Conservation (phyloP, 106 monocot species). For the Acorus calamus region DNA sequence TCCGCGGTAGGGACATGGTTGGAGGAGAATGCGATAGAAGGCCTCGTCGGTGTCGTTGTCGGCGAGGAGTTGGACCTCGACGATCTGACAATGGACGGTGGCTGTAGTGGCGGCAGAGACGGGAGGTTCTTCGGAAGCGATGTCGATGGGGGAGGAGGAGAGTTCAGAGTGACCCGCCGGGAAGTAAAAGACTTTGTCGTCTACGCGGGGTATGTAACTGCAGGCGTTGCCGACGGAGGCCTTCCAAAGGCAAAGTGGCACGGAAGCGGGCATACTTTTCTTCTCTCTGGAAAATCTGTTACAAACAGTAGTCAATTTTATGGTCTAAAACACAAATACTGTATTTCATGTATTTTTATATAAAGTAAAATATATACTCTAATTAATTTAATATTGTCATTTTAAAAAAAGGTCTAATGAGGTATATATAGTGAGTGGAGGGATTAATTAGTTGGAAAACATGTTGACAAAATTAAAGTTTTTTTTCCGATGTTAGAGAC, state of each 20-base stretch:
- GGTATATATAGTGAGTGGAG: too few species aligned
- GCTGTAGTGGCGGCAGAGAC: not conserved
- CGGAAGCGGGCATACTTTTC: too few species aligned
- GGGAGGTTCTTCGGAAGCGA: not conserved
- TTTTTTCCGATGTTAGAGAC: too few species aligned
- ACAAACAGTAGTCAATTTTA: too few species aligned
- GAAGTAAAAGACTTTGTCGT: slow-evolving; percentile 41
- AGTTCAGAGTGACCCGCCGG: slow-evolving; percentile 46
- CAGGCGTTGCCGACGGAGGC: slow-evolving; percentile 16
- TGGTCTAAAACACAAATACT: too few species aligned
- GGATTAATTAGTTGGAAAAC: too few species aligned
- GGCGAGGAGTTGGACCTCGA: slow-evolving; percentile 24
- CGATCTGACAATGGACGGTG: slow-evolving; percentile 17
- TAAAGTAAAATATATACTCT: too few species aligned
- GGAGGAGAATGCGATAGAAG: slow-evolving; percentile 18
- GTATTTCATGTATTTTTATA: too few species aligned
- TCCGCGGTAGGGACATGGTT: not conserved
- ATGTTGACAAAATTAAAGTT: too few species aligned
- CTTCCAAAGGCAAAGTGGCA: slow-evolving; percentile 17
- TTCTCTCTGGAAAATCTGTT: too few species aligned
- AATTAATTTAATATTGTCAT: too few species aligned
- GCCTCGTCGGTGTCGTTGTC: slow-evolving; percentile 33
- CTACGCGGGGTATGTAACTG: slow-evolving; percentile 23
- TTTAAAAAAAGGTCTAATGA: too few species aligned
- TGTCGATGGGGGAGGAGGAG: slow-evolving; percentile 13